These are phyloP conservation scores for Lonicera japonica DNA, from an alignment of 129 eudicot species.

Conservation along the genomic window DNA sequence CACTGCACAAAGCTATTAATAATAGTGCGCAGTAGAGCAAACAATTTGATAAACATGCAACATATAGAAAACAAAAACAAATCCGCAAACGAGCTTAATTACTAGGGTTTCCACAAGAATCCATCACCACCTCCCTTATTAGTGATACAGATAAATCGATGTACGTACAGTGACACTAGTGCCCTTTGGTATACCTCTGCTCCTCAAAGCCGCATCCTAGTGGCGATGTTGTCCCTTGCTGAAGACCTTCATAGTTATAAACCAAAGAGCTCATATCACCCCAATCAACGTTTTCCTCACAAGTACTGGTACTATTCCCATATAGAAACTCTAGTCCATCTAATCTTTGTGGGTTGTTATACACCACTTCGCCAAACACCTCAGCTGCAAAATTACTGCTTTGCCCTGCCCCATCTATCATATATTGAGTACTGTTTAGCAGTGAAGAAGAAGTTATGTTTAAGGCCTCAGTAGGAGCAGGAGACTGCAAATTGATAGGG, in stretches of 20 bases:
- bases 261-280: slow-evolving; percentile 54
- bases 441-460: slow-evolving; percentile 17
- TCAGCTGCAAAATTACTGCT: slow-evolving; percentile 22
- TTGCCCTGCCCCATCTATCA: slow-evolving; percentile 2
- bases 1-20: not conserved
- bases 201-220: slow-evolving; percentile 27
- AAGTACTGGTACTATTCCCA: slow-evolving; percentile 31
- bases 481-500: slow-evolving; percentile 1
- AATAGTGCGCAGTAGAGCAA: slow-evolving; percentile 1
- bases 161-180: slow-evolving; percentile 18
- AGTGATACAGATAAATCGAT: slow-evolving; percentile 14
- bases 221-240: slow-evolving; percentile 9
- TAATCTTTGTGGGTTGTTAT: slow-evolving; percentile 32
- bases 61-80: not conserved
- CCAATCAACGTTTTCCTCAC: slow-evolving; percentile 48
- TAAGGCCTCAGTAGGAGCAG: slow-evolving; percentile 3
- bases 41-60: not conserved
- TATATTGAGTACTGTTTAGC: slow-evolving; percentile 18
- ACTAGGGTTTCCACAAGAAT: slow-evolving; percentile 26
- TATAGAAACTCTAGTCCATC: slow-evolving; percentile 66
- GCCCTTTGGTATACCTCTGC: slow-evolving; percentile 7
- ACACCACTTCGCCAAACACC: slow-evolving; percentile 31
- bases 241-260: slow-evolving; percentile 20
- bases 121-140: slow-evolving; percentile 13
- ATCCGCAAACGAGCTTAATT: not conserved